Evolutionary conservation across 495 filamentous ascomycete genomes (phyloP).

Genomic region (Bathelium albidoporum): DNA sequence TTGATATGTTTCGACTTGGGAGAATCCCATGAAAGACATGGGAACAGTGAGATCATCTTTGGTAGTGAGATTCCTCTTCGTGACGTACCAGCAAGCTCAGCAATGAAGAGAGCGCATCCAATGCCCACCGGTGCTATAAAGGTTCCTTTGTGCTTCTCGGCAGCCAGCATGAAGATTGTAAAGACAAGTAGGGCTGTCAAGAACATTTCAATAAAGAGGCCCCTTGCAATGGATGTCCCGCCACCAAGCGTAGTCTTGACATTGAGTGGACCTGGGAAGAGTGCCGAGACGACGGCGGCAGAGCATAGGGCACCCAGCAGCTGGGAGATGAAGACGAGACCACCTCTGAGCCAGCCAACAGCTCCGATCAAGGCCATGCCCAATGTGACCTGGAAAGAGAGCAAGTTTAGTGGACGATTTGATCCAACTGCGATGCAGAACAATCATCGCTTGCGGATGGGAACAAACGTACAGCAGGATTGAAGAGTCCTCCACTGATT

Average conservation of each 20-base stretch:
- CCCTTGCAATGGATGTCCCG: conserved; percentile 38
- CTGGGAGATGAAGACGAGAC: conserved; percentile 45
- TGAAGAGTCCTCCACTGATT: conserved; percentile 25
- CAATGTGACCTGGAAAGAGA: conserved; percentile 36
- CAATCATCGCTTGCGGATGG: neutral
- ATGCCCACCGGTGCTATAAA: conserved; percentile 47
- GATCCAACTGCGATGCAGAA: neutral
- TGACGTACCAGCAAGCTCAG: conserved; percentile 31
- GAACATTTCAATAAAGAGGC: conserved; percentile 47
- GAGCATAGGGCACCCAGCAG: conserved; percentile 49
- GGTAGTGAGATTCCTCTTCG: neutral
- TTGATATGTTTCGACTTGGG: no score
- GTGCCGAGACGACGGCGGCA: conserved; percentile 39
- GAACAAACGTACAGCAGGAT: conserved; percentile 19
- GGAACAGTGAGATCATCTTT: no score
- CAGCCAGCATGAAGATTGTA: conserved; percentile 48
- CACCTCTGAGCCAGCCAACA: conserved; percentile 38
- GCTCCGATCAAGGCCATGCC: conserved; percentile 49
- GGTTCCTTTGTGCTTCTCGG: conserved; percentile 43
- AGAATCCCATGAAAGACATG: no score
- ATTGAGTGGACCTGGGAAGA: conserved; percentile 42
- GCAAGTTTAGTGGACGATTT: neutral
- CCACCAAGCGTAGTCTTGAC: conserved; percentile 36
- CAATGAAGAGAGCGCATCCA: conserved; percentile 41
- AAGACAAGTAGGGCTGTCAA: conserved; percentile 44